A percentile compares a stretch with the other conserved stretches of the same genome.
These are phyloP conservation scores for Aphanomyces euteiches DNA, from an alignment of 352 stramenopile genomes.

Conservation along the genomic window DNA sequence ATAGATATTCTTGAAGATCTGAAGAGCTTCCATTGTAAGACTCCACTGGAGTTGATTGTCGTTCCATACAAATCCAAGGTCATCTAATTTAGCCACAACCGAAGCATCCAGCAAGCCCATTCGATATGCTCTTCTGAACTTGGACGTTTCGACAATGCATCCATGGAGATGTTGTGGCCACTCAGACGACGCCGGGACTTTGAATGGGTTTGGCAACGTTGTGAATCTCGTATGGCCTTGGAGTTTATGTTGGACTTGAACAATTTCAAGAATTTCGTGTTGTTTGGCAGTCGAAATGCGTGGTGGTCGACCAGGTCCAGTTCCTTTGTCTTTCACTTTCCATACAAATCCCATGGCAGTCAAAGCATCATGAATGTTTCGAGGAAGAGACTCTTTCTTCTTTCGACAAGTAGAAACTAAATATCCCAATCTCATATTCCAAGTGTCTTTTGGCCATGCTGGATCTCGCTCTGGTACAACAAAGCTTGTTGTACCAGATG, in stretches of 20 bases:
- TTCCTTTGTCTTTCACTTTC: background rate
- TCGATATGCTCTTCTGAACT: background rate
- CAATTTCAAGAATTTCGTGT: background rate
- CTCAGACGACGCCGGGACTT: background rate
- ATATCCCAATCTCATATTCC: background rate
- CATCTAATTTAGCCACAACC: background rate
- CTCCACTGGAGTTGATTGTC: background rate
- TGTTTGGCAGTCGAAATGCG: background rate
- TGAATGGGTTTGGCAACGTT: background rate
- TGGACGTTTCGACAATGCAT: no score
- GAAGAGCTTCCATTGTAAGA: slow-evolving; percentile 58
- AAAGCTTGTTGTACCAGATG: no score
- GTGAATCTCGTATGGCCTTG: background rate
- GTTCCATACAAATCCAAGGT: no score
- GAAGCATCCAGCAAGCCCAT: background rate
- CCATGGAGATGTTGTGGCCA: background rate
- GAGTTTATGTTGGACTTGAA: background rate
- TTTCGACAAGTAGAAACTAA: background rate
- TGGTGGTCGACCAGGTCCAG: background rate
- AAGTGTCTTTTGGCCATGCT: background rate
- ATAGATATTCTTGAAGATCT: slow-evolving; percentile 76
- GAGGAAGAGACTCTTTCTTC: background rate
- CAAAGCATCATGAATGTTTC: background rate
- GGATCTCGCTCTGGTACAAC: slow-evolving; percentile 7
- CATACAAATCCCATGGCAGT: slow-evolving; percentile 2